These are phyloP conservation scores for Aspergillus asperescens DNA, from an alignment of 495 filamentous ascomycete genomes.

Conservation along the genomic window DNA sequence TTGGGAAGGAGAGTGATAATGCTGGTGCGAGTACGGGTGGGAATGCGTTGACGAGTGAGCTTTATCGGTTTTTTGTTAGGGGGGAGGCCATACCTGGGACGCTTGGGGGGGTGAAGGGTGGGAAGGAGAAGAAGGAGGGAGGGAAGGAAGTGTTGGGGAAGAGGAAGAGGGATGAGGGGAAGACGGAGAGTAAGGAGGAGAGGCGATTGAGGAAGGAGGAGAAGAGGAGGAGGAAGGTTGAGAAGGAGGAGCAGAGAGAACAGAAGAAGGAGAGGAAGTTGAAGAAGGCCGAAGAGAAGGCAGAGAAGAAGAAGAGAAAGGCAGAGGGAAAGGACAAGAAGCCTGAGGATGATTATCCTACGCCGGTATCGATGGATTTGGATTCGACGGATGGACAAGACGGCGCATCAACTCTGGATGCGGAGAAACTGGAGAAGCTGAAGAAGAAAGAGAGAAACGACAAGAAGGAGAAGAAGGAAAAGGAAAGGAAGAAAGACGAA, in stretches of 20 bases:
- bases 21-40: constrained; percentile 13
- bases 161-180: constrained; percentile 8
- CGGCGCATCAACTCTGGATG: constrained; percentile 4
- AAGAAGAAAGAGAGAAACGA: constrained; percentile 24
- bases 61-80: constrained; percentile 78
- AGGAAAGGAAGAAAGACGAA: constrained; percentile 20
- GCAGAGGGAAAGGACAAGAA: constrained; percentile 13
- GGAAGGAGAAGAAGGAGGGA: neutral
- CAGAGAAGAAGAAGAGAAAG: constrained; percentile 25
- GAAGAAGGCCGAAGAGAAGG: constrained; percentile 27
- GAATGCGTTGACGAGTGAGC: constrained; percentile 49
- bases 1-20: constrained; percentile 43
- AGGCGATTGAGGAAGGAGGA: constrained; percentile 35
- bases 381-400: constrained; percentile 21
- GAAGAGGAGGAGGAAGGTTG: constrained; percentile 28
- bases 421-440: constrained; percentile 19
- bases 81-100: constrained; percentile 71
- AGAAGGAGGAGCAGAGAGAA: constrained; percentile 23
- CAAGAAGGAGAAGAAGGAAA: constrained; percentile 17
- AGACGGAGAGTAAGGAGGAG: constrained; percentile 21
- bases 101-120: constrained; percentile 13
- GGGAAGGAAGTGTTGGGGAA: constrained; percentile 7
- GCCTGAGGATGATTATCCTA: constrained; percentile 34
- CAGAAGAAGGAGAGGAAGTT: constrained; percentile 24
- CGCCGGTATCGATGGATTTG: constrained; percentile 34